Conservation (phyloP, 495 filamentous ascomycete species). For the Xylaria nigripes region DNA sequence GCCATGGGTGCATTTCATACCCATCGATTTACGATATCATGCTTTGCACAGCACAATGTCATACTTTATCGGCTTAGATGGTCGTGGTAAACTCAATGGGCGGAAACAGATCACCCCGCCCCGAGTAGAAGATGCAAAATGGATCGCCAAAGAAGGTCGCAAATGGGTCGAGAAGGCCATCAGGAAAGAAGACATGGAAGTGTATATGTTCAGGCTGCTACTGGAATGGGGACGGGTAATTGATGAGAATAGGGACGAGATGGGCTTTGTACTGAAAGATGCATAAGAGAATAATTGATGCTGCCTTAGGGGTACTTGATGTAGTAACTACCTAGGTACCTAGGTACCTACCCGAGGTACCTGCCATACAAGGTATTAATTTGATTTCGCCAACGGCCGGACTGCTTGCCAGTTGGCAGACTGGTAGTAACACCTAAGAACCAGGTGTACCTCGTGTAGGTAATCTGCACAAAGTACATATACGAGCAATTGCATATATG, state of each 20-base stretch:
- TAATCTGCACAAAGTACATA: no score
- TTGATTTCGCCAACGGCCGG: no score
- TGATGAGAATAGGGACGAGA: slow-evolving; percentile 51
- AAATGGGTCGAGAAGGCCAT: slow-evolving; percentile 58
- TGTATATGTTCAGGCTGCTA: slow-evolving; percentile 71
- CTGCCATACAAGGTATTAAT: no score
- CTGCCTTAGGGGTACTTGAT: not conserved
- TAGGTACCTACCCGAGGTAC: no score
- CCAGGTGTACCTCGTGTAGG: no score
- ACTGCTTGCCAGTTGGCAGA: no score
- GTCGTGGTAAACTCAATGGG: slow-evolving; percentile 36
- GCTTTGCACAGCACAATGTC: slow-evolving; percentile 56
- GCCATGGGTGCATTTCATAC: slow-evolving; percentile 74
- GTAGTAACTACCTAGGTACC: not conserved
- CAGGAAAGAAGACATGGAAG: slow-evolving; percentile 72
- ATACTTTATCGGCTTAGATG: slow-evolving; percentile 47
- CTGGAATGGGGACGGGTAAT: slow-evolving; percentile 66
- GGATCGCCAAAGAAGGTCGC: slow-evolving; percentile 59
- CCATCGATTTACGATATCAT: slow-evolving; percentile 60
- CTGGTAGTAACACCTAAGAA: no score
- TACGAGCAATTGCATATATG: no score
- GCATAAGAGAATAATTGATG: not conserved
- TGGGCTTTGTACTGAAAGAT: slow-evolving; percentile 39
- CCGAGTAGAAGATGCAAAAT: slow-evolving; percentile 33
- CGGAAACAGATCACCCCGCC: slow-evolving; percentile 33